Base-by-base conservation (phyloP, 768 basidiomycete genomes). In the Boletus sensibilis region DNA sequence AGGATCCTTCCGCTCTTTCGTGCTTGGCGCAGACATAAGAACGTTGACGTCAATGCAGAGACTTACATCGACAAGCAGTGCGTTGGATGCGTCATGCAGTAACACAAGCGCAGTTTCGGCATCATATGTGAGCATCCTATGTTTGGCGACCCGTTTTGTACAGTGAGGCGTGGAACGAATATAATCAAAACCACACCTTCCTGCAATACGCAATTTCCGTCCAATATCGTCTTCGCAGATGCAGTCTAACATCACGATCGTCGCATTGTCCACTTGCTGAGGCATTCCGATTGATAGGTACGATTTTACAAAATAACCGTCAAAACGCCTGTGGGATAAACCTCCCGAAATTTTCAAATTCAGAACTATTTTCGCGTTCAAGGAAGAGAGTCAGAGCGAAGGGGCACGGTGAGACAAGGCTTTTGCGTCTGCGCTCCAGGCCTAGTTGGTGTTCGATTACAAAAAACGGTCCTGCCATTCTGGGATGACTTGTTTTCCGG, bases 41-140 rank as follows among this genome's bases (percentile, higher is more conserved):
- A 23, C 57, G 10, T 64, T 56, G 1, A 69, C 60, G 63, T 78
- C 76, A 37, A 87, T 57, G 55, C 82, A 83, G 13, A 84, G 74
- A 43, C 78, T 74, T 10, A 77, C 77, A 64, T 89, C 85, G 9
- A 88, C 80, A 11, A 86, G 71, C 46, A 88, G 63, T 34, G 75
- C 82, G n/a, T 69, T 68, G 13, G 76, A 75, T 45, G 74, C 75
- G 59, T 82, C 82, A n/a, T 79, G 61, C 33, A 89, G 67, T 21
- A 83, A 55, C 14, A 81, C 70, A 14, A 80, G 67, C 4, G 78
- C 78, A 38, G 76, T 78, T 10, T 68, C 62, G 14, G 74, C 71
- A 57, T 87, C 84, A 65, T 86, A 85, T 31, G 78, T 74, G 35
- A 86, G 75, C 59, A 87, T 74, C 63, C 87, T 89, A 63, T 41